phyloP scores from a whole-genome alignment of 192 early-diverging fungal species.

The Chytriomyces sp. region DNA sequence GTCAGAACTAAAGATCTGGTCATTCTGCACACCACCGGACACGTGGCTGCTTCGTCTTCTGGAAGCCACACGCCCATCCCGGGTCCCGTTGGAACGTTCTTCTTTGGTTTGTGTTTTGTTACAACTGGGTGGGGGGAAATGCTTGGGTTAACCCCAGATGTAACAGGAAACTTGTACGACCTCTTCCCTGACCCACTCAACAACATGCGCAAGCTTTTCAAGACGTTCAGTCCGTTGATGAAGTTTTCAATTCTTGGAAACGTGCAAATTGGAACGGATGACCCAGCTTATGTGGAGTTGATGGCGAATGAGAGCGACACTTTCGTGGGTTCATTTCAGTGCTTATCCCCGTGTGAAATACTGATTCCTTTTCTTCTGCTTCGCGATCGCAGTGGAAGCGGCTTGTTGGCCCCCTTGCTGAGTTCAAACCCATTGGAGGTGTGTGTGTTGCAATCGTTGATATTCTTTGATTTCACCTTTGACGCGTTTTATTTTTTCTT shows the following conservation, averaged over 20 bases:
- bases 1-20: slow-evolving; percentile 9
- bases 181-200: slow-evolving; percentile 26
- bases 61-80: slow-evolving; percentile 2
- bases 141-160: not conserved
- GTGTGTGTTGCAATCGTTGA: not conserved
- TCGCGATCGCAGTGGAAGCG: slow-evolving; percentile 43
- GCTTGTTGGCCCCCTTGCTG: slow-evolving; percentile 42
- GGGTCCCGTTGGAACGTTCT: slow-evolving; percentile 1
- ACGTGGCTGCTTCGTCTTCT: not conserved
- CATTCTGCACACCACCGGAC: not conserved
- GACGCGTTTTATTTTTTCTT: not conserved
- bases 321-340: slow-evolving; percentile 33
- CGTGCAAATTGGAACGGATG: slow-evolving; percentile 41
- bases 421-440: slow-evolving; percentile 54
- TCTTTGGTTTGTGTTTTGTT: not conserved
- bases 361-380: too few species aligned
- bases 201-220: slow-evolving; percentile 40
- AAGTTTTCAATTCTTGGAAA: slow-evolving; percentile 25
- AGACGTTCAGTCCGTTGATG: slow-evolving; percentile 50
- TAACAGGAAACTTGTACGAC: slow-evolving; percentile 27
- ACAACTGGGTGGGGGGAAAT: too few species aligned
- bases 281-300: slow-evolving; percentile 50
- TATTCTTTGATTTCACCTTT: not conserved
- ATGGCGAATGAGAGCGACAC: slow-evolving; percentile 57
- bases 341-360: too few species aligned